These are phyloP conservation scores for Xylaria cubensis DNA, from an alignment of 495 filamentous ascomycete genomes.

Conservation along the genomic window DNA sequence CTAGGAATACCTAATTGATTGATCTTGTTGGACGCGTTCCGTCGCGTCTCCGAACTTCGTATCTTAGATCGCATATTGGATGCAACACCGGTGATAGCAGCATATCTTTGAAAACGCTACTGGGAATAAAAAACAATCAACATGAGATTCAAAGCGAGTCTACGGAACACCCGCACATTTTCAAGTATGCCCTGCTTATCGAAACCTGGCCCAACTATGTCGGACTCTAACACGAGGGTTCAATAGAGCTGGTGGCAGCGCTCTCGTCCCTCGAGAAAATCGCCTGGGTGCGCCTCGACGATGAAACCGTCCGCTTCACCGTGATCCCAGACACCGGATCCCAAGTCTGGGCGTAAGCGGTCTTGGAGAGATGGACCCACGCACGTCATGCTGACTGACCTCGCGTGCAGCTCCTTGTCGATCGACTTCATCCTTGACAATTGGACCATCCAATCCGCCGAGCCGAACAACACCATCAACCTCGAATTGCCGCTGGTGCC, in stretches of 20 bases:
- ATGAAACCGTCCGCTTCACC: slow-evolving; percentile 88
- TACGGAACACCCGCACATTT: slow-evolving; percentile 83
- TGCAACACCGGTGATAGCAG: not conserved
- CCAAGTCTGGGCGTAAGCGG: slow-evolving; percentile 93
- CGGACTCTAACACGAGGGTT: slow-evolving; percentile 18
- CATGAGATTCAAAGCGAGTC: slow-evolving; percentile 83
- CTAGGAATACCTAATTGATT: slow-evolving; percentile 5
- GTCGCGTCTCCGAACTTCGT: not conserved
- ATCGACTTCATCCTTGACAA: slow-evolving; percentile 87
- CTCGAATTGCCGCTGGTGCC: slow-evolving; percentile 86
- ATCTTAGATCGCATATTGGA: not conserved
- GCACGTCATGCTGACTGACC: slow-evolving; percentile 2
- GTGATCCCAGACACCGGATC: slow-evolving; percentile 91
- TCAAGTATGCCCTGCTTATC: slow-evolving; percentile 57
- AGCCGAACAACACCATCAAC: slow-evolving; percentile 83
- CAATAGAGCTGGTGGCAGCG: slow-evolving; percentile 80
- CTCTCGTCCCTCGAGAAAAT: slow-evolving; percentile 87
- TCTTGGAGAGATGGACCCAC: not conserved
- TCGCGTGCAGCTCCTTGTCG: slow-evolving; percentile 52
- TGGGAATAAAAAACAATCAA: not conserved
- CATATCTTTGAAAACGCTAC: not conserved
- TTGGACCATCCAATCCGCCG: slow-evolving; percentile 85
- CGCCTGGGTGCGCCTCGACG: slow-evolving; percentile 90
- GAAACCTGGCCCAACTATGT: not conserved
- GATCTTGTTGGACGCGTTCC: not conserved